A percentile compares a stretch with the other conserved stretches of the same genome.
phyloP scores from a whole-genome alignment of 2,329 filamentous ascomycete species.

The Fusarium mexicanum region DNA sequence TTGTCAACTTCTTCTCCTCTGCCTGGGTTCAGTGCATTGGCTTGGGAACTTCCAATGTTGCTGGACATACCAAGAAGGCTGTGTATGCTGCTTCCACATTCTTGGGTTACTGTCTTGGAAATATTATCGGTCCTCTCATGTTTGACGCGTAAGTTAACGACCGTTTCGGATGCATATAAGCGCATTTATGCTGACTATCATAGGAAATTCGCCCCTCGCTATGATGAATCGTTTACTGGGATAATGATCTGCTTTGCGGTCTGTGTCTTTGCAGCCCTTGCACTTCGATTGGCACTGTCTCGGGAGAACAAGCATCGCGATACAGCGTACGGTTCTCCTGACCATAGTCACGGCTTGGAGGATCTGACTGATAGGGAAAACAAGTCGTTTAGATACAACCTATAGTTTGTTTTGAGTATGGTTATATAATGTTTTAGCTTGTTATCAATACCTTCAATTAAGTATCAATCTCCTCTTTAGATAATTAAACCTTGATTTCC shows the following conservation, averaged over 20 bases:
- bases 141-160: not conserved
- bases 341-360: not conserved
- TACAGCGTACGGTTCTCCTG: not conserved
- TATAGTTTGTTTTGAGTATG: no score
- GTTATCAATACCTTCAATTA: no score
- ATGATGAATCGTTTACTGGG: not conserved
- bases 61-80: not conserved
- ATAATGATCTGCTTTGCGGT: not conserved
- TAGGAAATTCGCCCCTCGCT: not conserved
- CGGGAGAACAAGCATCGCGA: not conserved
- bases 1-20: not conserved
- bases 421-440: not conserved
- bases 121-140: not conserved
- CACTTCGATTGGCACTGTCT: not conserved
- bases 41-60: not conserved
- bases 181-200: not conserved
- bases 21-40: not conserved
- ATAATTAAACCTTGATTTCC: fast-evolving
- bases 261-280: not conserved
- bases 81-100: not conserved
- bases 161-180: fast-evolving
- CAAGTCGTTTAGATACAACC: not conserved
- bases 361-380: not conserved
- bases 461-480: no score
- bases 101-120: not conserved